Evolutionary conservation across 2,329 filamentous ascomycete species (phyloP).

Genomic region (Ascomycota sp.): DNA sequence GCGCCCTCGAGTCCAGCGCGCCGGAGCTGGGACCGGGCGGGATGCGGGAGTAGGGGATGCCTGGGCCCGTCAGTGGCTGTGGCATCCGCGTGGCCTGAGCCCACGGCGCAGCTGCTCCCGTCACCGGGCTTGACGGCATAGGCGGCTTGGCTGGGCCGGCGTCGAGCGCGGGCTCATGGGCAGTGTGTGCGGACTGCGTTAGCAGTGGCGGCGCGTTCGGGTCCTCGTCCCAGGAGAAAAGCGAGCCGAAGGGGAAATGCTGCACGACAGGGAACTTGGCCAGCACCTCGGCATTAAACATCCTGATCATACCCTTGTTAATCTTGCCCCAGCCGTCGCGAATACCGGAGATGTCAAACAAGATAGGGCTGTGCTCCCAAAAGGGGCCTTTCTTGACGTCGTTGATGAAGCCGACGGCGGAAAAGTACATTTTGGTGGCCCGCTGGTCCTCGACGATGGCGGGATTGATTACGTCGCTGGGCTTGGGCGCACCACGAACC

Average conservation of each 20-base stretch:
- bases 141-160: slow-evolving; percentile 5
- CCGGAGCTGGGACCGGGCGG: slow-evolving; percentile 11
- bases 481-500: slow-evolving; percentile 46
- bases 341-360: slow-evolving; percentile 88
- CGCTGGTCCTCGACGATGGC: slow-evolving; percentile 45
- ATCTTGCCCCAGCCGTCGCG: slow-evolving; percentile 95
- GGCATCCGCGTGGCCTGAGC: slow-evolving; percentile 20
- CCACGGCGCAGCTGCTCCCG: slow-evolving; percentile 24
- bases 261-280: slow-evolving; percentile 98
- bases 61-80: slow-evolving; percentile 8
- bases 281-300: slow-evolving; percentile 94
- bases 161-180: slow-evolving; percentile 24
- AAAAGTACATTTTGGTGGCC: slow-evolving; percentile 70
- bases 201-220: slow-evolving; percentile 34
- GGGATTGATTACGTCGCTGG: slow-evolving; percentile 45
- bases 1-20: slow-evolving; percentile 6
- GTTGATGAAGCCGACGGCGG: slow-evolving; percentile 88
- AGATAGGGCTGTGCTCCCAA: slow-evolving; percentile 87
- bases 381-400: slow-evolving; percentile 94
- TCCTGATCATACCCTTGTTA: slow-evolving; percentile 98
- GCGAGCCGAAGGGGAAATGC: slow-evolving; percentile 67
- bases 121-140: slow-evolving; percentile 5
- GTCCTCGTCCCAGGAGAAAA: slow-evolving; percentile 60
- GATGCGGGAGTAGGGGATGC: slow-evolving; percentile 19
- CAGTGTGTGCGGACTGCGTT: slow-evolving; percentile 32